Evolutionary conservation across 1,284 basidiomycete genomes (phyloP), one percentile per base, ranked within the genome.

Genomic region (Pseudozyma sp.): DNA sequence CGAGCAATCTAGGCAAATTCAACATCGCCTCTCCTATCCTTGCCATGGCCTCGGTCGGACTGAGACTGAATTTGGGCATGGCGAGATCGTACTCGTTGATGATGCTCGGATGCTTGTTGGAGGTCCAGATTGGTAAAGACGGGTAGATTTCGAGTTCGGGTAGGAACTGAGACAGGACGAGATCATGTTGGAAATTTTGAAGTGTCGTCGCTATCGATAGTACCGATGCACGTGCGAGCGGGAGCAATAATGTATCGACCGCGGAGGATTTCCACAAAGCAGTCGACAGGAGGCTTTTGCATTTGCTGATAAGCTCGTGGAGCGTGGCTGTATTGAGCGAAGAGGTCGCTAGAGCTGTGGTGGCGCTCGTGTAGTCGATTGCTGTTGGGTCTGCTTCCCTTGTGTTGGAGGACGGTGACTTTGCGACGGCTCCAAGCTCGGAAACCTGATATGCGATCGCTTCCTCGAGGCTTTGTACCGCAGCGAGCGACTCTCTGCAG

Each of bases 31-130:
- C 97, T 6, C 93, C 92, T 16, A 98, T 90, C 51, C 91, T 89
- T 65, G 94, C 92, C 75, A 97, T 92, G 2, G 89, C 90, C 60
- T 94, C 92, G 45, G 91, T 97, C 0, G 94, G 94, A 11, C 92
- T 93, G 14, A 95, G 88, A 1, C 94, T 97, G 85, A 99, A 99
- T 5, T 89, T 92, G 3, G 96, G 96, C n/a, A 98, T 90, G 40
- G 89, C 88, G 30, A 94, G 87, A 63, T 93, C 92, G 83, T 88
- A 89, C 35, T 86, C 79, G 40, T 78, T 73, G 34, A 65, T 29
- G n/a, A 64, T 51, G 52, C 68, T 68, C 9, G 77, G 58, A 49
- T 70, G 54, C 54, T 74, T 47, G 64, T 65, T 45, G 44, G 79
- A 51, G 5, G 88, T 86, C 94, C 94, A 97, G 13, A 90, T 84